Conservation (phyloP, 768 basidiomycete genomes). For the Dictyophora rubrovolvata region DNA sequence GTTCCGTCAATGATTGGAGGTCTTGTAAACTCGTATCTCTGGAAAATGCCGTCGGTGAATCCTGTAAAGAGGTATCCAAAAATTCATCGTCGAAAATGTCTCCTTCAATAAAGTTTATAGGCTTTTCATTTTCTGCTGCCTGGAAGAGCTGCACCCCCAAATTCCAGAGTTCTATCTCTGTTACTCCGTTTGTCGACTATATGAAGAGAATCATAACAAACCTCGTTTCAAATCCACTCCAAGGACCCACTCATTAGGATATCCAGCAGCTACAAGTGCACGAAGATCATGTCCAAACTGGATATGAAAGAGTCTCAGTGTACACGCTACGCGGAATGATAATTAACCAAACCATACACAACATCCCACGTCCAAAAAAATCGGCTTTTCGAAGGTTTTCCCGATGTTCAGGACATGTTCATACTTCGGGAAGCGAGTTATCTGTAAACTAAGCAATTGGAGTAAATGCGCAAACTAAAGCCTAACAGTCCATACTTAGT, state of each 20-base stretch:
- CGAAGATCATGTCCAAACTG: conserved; percentile 11
- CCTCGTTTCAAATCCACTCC: conserved; percentile 7
- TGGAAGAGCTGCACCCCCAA: conserved; percentile 8
- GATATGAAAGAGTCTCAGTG: not conserved
- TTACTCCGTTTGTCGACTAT: no score
- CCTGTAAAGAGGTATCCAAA: not conserved
- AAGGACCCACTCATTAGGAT: conserved; percentile 5
- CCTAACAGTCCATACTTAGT: not conserved
- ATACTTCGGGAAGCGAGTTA: not conserved
- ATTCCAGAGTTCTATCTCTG: conserved; percentile 6
- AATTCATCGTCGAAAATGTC: conserved; percentile 6
- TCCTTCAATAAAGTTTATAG: conserved; percentile 8
- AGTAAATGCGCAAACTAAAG: not conserved
- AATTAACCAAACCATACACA: not conserved
- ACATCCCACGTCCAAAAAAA: not conserved
- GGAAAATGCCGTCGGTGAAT: not conserved
- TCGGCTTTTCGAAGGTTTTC: not conserved
- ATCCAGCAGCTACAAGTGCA: conserved; percentile 8
- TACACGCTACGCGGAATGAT: not conserved
- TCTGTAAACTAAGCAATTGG: not conserved
- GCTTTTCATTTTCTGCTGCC: not conserved
- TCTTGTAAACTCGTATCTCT: not conserved
- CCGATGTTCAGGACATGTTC: not conserved
- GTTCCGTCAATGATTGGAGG: not conserved
- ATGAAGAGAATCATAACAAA: not conserved